phyloP scores from a whole-genome alignment of 1,139 yeast species.

The Taphrina betulina region DNA sequence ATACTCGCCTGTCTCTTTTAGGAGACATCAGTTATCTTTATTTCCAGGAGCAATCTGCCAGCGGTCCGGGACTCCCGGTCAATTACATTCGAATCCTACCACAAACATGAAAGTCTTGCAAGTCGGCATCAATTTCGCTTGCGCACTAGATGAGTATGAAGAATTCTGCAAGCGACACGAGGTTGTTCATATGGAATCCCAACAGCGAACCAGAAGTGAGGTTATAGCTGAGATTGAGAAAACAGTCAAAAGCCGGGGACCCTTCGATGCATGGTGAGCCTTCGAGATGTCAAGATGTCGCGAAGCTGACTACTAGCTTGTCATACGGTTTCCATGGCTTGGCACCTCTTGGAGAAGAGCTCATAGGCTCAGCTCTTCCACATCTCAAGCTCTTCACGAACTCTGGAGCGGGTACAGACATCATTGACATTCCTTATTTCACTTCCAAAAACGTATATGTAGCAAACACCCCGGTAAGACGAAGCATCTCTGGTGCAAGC shows the following conservation, averaged over 20 bases:
- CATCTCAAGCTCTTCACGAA: conserved; percentile 12
- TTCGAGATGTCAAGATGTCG: neutral
- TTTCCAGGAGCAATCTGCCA: too few species aligned
- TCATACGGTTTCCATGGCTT: conserved; percentile 14
- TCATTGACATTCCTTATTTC: conserved; percentile 8
- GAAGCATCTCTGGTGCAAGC: too few species aligned
- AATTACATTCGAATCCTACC: too few species aligned
- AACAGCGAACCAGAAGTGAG: neutral
- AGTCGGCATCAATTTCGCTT: neutral
- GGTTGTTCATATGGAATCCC: too few species aligned
- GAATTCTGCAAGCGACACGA: neutral
- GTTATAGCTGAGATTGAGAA: neutral
- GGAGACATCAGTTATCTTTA: too few species aligned
- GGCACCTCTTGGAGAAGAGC: conserved; percentile 13
- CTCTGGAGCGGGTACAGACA: conserved; percentile 20
- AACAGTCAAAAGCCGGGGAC: conserved; percentile 2
- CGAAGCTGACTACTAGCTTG: too few species aligned
- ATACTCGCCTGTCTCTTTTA: too few species aligned
- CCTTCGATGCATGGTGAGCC: conserved; percentile 15
- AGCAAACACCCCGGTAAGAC: conserved; percentile 71
- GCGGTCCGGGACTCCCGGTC: too few species aligned
- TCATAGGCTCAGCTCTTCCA: neutral
- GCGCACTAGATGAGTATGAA: neutral
- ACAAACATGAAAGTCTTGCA: neutral
- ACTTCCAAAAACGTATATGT: conserved; percentile 52